Conservation (phyloP, 768 basidiomycete genomes). For the Agaricus bisporus region DNA sequence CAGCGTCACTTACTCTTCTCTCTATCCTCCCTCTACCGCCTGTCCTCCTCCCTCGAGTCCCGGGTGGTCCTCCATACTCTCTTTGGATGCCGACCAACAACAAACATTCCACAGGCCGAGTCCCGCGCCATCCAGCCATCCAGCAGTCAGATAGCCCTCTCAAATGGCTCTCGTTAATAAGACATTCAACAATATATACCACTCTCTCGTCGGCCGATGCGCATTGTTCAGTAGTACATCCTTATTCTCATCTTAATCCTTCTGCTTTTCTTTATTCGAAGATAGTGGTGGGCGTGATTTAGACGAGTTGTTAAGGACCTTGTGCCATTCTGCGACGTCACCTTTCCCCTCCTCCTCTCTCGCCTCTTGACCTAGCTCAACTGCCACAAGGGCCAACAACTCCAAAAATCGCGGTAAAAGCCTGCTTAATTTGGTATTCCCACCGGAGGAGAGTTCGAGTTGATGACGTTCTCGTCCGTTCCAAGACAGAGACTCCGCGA, state of each 20-base stretch:
- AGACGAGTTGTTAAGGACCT: not conserved
- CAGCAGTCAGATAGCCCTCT: conserved; percentile 78
- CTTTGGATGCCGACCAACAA: conserved; percentile 56
- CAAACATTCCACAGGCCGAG: conserved; percentile 62
- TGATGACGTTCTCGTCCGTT: conserved; percentile 83
- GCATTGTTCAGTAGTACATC: conserved; percentile 37
- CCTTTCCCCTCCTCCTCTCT: conserved; percentile 24
- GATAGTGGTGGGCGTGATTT: not conserved
- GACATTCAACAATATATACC: conserved; percentile 77
- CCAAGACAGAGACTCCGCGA: too few relatives aligned
- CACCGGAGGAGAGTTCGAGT: conserved; percentile 37
- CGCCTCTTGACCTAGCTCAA: conserved; percentile 69
- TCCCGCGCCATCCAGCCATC: conserved; percentile 79
- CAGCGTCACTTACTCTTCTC: conserved; percentile 2
- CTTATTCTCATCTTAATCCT: conserved; percentile 11
- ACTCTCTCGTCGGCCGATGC: conserved; percentile 63
- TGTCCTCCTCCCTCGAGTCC: too few relatives aligned
- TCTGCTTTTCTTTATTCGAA: not conserved
- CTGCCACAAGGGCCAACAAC: conserved; percentile 72
- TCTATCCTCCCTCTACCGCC: not conserved
- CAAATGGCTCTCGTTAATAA: conserved; percentile 77
- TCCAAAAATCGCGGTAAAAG: conserved; percentile 68
- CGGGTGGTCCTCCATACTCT: too few relatives aligned
- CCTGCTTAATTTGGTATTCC: conserved; percentile 60
- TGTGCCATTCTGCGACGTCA: conserved; percentile 1